A percentile compares a stretch with the other conserved stretches of the same genome.
Conservation (phyloP, 164 flowering plant species). For the Euptelea pleiosperma region DNA sequence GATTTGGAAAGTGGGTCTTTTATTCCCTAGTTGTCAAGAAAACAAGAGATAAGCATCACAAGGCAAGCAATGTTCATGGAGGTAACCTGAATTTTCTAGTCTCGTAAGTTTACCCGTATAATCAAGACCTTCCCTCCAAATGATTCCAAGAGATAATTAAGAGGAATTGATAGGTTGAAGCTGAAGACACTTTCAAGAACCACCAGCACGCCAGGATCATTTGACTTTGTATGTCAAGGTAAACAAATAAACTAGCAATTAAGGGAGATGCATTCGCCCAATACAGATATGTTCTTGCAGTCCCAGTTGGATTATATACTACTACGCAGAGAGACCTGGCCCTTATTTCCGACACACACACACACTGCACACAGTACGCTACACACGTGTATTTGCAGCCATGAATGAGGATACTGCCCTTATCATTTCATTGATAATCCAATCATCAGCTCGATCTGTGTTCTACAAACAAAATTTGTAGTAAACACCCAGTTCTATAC, state of each 20-base stretch:
- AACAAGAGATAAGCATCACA: no score
- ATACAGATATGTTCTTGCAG: no score
- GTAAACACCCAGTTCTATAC: no score
- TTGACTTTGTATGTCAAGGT: conserved; percentile 52
- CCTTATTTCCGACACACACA: not conserved
- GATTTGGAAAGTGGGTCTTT: conserved; percentile 70
- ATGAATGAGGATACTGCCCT: conserved; percentile 67
- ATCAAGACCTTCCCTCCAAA: conserved; percentile 44
- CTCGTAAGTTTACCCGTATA: conserved; percentile 44
- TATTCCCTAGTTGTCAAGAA: conserved; percentile 48
- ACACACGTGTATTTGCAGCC: not conserved
- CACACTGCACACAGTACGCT: not conserved
- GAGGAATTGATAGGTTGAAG: conserved; percentile 60
- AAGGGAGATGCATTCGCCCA: no score
- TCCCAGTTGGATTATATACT: no score
- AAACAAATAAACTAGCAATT: no score
- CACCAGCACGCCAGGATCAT: conserved; percentile 64
- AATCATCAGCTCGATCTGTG: conserved; percentile 57
- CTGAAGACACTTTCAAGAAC: conserved; percentile 65
- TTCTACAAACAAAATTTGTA: conserved; percentile 45
- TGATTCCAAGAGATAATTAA: conserved; percentile 58
- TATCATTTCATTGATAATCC: conserved; percentile 57
- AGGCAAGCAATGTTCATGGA: not conserved
- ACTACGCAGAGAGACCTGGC: no score
- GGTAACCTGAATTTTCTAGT: not conserved